These are phyloP conservation scores for Ilyonectria sp. DNA, from an alignment of 2,329 filamentous ascomycete species.

Conservation along the genomic window DNA sequence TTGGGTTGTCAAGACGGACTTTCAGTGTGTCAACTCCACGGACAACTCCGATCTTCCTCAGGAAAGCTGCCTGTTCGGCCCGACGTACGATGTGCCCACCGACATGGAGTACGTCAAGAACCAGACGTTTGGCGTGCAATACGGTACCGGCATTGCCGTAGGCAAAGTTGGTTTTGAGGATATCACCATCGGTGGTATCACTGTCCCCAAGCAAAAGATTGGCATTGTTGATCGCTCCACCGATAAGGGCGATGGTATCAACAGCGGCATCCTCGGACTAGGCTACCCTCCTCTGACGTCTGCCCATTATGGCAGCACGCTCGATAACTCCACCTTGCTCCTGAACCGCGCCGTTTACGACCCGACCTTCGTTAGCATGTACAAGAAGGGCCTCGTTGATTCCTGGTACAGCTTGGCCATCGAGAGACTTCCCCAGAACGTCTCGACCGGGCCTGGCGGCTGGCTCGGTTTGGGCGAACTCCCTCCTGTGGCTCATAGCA, in stretches of 20 bases:
- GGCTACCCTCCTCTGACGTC: constrained; percentile 41
- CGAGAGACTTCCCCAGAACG: constrained; percentile 28
- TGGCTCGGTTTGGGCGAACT: constrained; percentile 42
- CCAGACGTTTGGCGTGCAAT: constrained; percentile 49
- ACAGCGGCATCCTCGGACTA: constrained; percentile 43
- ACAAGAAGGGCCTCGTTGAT: constrained; percentile 34
- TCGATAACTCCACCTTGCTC: constrained; percentile 26
- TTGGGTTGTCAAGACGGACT: constrained; percentile 34
- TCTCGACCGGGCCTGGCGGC: constrained; percentile 29
- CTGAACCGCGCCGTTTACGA: constrained; percentile 32
- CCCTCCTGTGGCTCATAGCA: constrained; percentile 31
- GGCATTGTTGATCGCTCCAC: constrained; percentile 41
- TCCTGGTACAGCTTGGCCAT: constrained; percentile 44
- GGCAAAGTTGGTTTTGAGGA: constrained; percentile 36
- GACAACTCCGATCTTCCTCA: constrained; percentile 22
- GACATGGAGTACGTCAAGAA: constrained; percentile 25
- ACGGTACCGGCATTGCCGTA: constrained; percentile 39
- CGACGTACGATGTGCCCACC: constrained; percentile 29
- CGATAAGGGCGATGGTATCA: constrained; percentile 36
- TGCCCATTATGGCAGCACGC: constrained; percentile 34
- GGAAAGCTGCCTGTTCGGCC: constrained; percentile 28
- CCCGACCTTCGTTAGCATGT: constrained; percentile 36
- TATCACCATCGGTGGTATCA: constrained; percentile 41
- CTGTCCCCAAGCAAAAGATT: constrained; percentile 35
- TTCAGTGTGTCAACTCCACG: constrained; percentile 29